Base-by-base conservation (phyloP, 1,284 basidiomycete species). In the Coniferiporia sulphurascens region DNA sequence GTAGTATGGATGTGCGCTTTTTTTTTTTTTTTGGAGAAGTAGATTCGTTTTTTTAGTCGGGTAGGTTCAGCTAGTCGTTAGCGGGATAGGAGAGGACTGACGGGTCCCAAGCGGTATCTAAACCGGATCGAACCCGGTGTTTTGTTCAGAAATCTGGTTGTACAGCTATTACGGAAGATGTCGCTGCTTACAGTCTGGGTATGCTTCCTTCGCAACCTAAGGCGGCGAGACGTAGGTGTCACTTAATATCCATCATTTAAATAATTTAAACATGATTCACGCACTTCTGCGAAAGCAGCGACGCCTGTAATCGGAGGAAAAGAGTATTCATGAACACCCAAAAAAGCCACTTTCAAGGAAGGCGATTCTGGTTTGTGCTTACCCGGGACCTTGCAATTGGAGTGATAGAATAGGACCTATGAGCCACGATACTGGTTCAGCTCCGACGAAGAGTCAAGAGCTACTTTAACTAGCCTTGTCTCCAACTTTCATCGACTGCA, bases 371-470 rank as follows among this genome's bases (percentile, higher is more conserved):
- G n/a, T n/a, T n/a, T n/a, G 38, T 58, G 67, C 76, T 64, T 62
- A 86, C 91, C 92, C 65, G 94, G 95, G 45, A 73, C 80, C 75
- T 95, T 96, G 74, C 89, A 93, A 71, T 94, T 98, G 17, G 93
- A 95, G 69, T 97, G 94, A 71, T 98, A 98, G 74, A 91, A 91
- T 46, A 91, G 68, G 41, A 85, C 78, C 85, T 86, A 12, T 21
- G 17, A 38, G 36, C 36, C 36, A 38, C 7, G 6, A 7, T 38
- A 38, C 36, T 13, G 36, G 13, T 38, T 38, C 36, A 38, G n/a
- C n/a, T n/a, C n/a, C n/a, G n/a, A n/a, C n/a, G n/a, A n/a, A n/a
- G n/a, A n/a, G n/a, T n/a, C n/a, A n/a, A n/a, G n/a, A n/a, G n/a
- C n/a, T n/a, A n/a, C n/a, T n/a, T n/a, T n/a, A n/a, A n/a, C 77